Conservation (phyloP, 306 rosid genomes). For the Styphnolobium japonicum region DNA sequence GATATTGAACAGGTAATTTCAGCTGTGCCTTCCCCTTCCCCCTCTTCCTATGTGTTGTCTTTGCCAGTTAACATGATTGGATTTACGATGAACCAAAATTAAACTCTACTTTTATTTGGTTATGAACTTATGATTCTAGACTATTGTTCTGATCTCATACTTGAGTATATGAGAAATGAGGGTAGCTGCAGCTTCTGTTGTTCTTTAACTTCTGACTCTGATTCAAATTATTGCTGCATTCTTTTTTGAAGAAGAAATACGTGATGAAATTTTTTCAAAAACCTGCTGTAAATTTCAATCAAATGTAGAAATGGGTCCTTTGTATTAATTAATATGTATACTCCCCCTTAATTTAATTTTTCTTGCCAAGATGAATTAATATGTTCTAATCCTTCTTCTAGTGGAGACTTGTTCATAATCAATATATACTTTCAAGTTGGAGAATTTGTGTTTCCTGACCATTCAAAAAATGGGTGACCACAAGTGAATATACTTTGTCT, state of each 20-base stretch:
- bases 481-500: not conserved
- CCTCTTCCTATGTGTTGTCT: not conserved
- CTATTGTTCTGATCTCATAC: not conserved
- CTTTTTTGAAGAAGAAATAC: not conserved
- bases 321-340: not conserved
- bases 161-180: not conserved
- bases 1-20: slow-evolving; percentile 75
- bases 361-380: not conserved
- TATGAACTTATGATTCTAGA: not conserved
- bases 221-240: not conserved
- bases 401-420: not conserved
- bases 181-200: not conserved
- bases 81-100: not conserved
- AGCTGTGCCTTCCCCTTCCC: not conserved
- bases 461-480: not conserved
- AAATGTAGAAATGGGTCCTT: not conserved
- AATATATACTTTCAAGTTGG: not conserved
- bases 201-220: not conserved
- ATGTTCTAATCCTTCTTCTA: not conserved
- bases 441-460: not conserved
- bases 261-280: not conserved
- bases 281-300: not conserved
- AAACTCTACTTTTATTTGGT: not conserved
- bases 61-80: slow-evolving; percentile 8
- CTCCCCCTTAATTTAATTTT: not conserved